A percentile compares a stretch with the other conserved stretches of the same genome.
Conservation (phyloP, 2,329 filamentous ascomycete species). For the Aspergillus fumigatiaffinis region DNA sequence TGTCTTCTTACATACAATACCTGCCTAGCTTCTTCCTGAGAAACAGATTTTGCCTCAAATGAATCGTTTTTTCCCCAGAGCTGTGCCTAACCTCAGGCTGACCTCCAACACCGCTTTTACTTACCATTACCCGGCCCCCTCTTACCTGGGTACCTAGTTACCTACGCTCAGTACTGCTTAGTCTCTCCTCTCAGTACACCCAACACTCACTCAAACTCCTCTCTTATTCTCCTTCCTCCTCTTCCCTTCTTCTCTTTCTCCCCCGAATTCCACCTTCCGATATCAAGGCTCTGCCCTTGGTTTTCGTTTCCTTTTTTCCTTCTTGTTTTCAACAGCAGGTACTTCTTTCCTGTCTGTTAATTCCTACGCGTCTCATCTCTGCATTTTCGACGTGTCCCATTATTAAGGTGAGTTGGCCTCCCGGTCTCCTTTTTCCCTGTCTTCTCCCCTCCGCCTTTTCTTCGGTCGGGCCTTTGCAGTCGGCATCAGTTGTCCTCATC, state of each 20-base stretch:
- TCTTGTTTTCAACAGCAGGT: conserved; percentile 4
- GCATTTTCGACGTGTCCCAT: conserved; percentile 13
- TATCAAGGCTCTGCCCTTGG: conserved; percentile 21
- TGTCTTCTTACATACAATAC: not conserved
- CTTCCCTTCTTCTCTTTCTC: conserved; percentile 7
- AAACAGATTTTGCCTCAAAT: not conserved
- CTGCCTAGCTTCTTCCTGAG: no score
- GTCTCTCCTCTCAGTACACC: not conserved
- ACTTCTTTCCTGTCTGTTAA: conserved; percentile 2
- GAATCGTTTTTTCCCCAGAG: no score
- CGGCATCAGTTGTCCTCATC: conserved; percentile 19
- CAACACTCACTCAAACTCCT: not conserved
- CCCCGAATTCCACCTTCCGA: conserved; percentile 11
- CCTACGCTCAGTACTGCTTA: not conserved
- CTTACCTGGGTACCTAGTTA: not conserved
- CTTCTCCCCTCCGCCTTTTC: conserved; percentile 20
- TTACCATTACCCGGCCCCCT: not conserved
- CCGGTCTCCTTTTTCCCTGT: conserved; percentile 8
- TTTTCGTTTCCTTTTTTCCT: conserved; percentile 6
- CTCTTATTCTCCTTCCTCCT: conserved; percentile 9
- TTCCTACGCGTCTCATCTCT: conserved; percentile 2
- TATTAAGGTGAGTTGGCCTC: conserved; percentile 4
- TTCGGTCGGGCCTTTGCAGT: conserved; percentile 16
- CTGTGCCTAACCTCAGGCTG: not conserved
- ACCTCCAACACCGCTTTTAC: not conserved